Evolutionary conservation across 2,329 filamentous ascomycete species (phyloP).

Genomic region (Paracamarosporium sp.): DNA sequence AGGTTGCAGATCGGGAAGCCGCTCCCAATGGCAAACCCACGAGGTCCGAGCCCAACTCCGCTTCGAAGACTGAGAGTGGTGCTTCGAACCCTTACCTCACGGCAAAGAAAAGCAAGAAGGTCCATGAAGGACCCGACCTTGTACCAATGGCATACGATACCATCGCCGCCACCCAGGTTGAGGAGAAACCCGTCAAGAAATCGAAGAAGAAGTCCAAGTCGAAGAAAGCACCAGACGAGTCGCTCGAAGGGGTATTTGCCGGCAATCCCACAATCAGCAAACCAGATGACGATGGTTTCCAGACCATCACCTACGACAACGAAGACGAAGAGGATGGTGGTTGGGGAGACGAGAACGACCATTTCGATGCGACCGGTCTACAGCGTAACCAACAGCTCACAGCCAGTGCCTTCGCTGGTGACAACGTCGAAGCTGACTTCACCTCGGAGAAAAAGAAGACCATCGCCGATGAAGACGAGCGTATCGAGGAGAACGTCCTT

Average conservation of each 20-base stretch:
- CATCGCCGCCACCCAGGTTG: constrained; percentile 7
- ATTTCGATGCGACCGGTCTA: constrained; percentile 48
- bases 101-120: constrained; percentile 36
- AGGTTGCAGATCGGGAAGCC: constrained; percentile 38
- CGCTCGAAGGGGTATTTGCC: constrained; percentile 27
- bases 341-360: constrained; percentile 47
- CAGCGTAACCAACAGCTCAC: constrained; percentile 70
- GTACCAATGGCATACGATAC: constrained; percentile 21
- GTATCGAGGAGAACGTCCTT: constrained; percentile 77
- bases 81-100: constrained; percentile 44
- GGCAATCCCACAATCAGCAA: constrained; percentile 39
- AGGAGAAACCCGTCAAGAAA: constrained; percentile 14
- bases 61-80: constrained; percentile 13
- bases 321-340: constrained; percentile 30
- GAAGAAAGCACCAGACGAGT: constrained; percentile 24
- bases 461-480: constrained; percentile 78
- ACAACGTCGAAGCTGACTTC: constrained; percentile 84
- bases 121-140: constrained; percentile 19
- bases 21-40: constrained; percentile 25
- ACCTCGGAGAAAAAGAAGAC: constrained; percentile 77
- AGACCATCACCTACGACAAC: constrained; percentile 48
- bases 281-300: constrained; percentile 52
- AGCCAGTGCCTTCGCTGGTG: constrained; percentile 82
- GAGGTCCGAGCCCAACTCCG: constrained; percentile 12
- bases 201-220: constrained; percentile 25